Evolutionary conservation across 1,284 basidiomycete species (phyloP).

Genomic region (Amylostereum chailletii): DNA sequence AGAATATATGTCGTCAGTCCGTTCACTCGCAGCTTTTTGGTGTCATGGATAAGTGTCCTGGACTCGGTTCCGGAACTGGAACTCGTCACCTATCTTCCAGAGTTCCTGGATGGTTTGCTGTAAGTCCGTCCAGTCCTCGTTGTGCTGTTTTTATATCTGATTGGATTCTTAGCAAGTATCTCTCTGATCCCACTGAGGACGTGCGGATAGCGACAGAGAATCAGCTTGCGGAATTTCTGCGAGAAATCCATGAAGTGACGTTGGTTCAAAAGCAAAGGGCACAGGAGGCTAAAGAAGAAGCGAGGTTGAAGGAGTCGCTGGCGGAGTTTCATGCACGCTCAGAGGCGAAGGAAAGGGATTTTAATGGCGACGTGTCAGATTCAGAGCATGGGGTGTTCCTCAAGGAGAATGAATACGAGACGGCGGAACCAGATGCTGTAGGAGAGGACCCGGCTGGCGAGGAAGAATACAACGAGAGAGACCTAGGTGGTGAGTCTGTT

Average conservation of each 20-base stretch:
- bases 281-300: constrained; percentile 31
- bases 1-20: constrained; percentile 94
- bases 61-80: constrained; percentile 97
- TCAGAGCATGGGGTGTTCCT: constrained; percentile 39
- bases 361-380: constrained; percentile 31
- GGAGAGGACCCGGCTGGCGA: constrained; percentile 36
- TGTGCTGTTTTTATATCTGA: background rate
- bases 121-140: constrained; percentile 29
- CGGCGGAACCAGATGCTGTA: constrained; percentile 29
- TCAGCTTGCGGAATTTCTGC: constrained; percentile 85
- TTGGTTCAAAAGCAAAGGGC: constrained; percentile 57
- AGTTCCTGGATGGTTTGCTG: constrained; percentile 92
- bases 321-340: constrained; percentile 26
- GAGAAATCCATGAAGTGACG: constrained; percentile 86
- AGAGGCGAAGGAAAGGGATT: constrained; percentile 9
- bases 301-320: constrained; percentile 30
- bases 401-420: constrained; percentile 15
- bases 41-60: constrained; percentile 93
- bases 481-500: constrained; percentile 49
- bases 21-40: constrained; percentile 92
- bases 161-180: constrained; percentile 65
- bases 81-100: constrained; percentile 88
- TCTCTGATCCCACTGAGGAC: constrained; percentile 92
- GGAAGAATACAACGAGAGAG: constrained; percentile 40
- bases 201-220: constrained; percentile 90